These are phyloP conservation scores for Musa troglodytarum DNA, from an alignment of 176 grass and related monocot genomes.

Conservation along the genomic window DNA sequence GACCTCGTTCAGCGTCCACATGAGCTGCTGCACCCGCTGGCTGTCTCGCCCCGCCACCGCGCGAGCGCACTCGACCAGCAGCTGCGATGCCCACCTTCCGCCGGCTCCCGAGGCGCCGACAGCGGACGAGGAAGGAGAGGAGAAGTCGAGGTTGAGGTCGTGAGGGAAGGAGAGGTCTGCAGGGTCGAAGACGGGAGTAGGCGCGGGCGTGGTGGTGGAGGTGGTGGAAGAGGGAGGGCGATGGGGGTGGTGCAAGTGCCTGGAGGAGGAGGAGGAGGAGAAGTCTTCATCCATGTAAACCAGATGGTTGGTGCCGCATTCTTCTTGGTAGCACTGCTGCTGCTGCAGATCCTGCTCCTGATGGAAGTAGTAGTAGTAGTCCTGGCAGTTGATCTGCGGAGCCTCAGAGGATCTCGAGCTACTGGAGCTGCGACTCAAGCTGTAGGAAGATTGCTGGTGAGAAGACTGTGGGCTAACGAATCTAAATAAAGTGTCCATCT, in stretches of 20 bases:
- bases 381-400: slow-evolving; percentile 28
- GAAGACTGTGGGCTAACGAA: slow-evolving; percentile 87
- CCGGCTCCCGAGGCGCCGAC: background rate
- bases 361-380: slow-evolving; percentile 19
- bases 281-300: slow-evolving; percentile 99
- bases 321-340: slow-evolving; percentile 27
- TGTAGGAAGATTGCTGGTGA: slow-evolving; percentile 80
- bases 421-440: slow-evolving; percentile 74
- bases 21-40: slow-evolving; percentile 87
- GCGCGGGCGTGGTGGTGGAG: slow-evolving; percentile 45
- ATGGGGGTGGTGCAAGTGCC: slow-evolving; percentile 30
- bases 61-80: slow-evolving; percentile 70
- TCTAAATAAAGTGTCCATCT: slow-evolving; percentile 96
- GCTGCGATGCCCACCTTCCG: slow-evolving; percentile 55
- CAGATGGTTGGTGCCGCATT: slow-evolving; percentile 69
- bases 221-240: slow-evolving; percentile 14
- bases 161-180: slow-evolving; percentile 71
- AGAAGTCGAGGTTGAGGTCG: slow-evolving; percentile 87
- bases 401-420: slow-evolving; percentile 46
- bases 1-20: slow-evolving; percentile 98
- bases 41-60: slow-evolving; percentile 62
- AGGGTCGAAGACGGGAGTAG: slow-evolving; percentile 61
- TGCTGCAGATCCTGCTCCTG: background rate
- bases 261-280: slow-evolving; percentile 88
- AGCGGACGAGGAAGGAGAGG: background rate